Evolutionary conservation across 2,329 filamentous ascomycete species (phyloP).

Genomic region (Microcyclosporella mali): DNA sequence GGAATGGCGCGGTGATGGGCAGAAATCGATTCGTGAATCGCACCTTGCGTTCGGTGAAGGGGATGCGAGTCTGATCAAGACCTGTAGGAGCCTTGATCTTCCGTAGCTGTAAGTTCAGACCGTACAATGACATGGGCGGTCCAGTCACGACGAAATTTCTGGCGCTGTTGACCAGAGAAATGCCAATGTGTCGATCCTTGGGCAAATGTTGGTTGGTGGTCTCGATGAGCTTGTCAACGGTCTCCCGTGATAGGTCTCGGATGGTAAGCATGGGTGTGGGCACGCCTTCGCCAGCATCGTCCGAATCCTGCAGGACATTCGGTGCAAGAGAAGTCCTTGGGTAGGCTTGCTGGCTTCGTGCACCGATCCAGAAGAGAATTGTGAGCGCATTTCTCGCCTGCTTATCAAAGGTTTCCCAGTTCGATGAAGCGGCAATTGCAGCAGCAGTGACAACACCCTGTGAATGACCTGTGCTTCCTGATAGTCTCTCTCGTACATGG

Average conservation of each 20-base stretch:
- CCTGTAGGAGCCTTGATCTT: slow-evolving; percentile 98
- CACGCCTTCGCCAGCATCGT: slow-evolving; percentile 87
- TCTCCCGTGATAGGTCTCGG: slow-evolving; percentile 77
- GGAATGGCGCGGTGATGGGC: slow-evolving; percentile 95
- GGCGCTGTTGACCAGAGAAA: slow-evolving; percentile 94
- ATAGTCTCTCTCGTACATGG: slow-evolving; percentile 74
- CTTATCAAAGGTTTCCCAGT: slow-evolving; percentile 86
- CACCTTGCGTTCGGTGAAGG: slow-evolving; percentile 91
- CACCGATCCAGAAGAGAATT: slow-evolving; percentile 97
- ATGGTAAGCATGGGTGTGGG: slow-evolving; percentile 98
- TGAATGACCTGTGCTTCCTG: slow-evolving; percentile 89
- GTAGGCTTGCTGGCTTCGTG: slow-evolving; percentile 94
- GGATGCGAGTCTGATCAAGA: slow-evolving; percentile 87
- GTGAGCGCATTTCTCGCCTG: slow-evolving; percentile 74
- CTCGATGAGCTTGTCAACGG: slow-evolving; percentile 94
- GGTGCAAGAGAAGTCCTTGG: slow-evolving; percentile 90
- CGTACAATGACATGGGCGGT: slow-evolving; percentile 90
- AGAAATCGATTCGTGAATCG: slow-evolving; percentile 96
- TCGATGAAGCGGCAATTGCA: slow-evolving; percentile 80
- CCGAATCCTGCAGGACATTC: slow-evolving; percentile 82
- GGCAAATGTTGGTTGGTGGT: slow-evolving; percentile 95
- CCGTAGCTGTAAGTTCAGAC: slow-evolving; percentile 86
- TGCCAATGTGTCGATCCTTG: slow-evolving; percentile 83
- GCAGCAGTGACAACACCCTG: slow-evolving; percentile 93
- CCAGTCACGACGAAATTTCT: slow-evolving; percentile 96